Evolutionary conservation across 108 stramenopile genomes (phyloP), one percentile per base, ranked within the genome.

Genomic region (Nannochloropsis salina): DNA sequence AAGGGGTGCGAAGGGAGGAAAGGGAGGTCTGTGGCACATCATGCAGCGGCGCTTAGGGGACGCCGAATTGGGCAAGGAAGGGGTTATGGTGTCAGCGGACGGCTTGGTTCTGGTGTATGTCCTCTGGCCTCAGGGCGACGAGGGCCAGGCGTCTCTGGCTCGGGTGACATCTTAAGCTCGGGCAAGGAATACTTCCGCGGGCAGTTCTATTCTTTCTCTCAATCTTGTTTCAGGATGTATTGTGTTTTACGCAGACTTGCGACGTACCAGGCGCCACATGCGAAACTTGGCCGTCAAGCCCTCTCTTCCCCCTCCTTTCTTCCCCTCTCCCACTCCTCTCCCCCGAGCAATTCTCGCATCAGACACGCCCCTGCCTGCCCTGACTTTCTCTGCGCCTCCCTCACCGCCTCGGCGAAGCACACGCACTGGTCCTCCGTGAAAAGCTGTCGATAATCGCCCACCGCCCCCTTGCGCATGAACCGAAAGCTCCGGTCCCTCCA

Each of bases 71-170:
- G 61, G n/a, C n/a, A 74, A 4, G 8, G 61, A 2, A 3, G 31
- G 31, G 1, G 31, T 1, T 0, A 1, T 31, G 31, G 31, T 31
- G 31, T 31, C 31, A 31, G 31, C 31, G 31, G 31, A 31, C 31
- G 61, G n/a, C 61, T 6, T 74, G 61, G 8, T 74, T n/a, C 4
- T 74, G 8, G 61, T 74, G 61, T 74, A 74, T n/a, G 61, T 74
- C 20, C 61, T 74, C 20, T 74, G 61, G 61, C 61, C 61, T 74
- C 61, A 74, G 61, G 61, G 61, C 61, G 61, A 74, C n/a, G 61
- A 74, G n/a, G n/a, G 61, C 6, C 15, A 74, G 61, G 61, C 61
- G 3, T 15, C 61, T 15, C 20, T n/a, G 15, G 61, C 61, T 3
- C 61, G 8, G 4, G 61, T 2, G n/a, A 74, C 1, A 74, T 74